These are phyloP conservation scores for Mortierella sp. DNA, from an alignment of 371 early-diverging fungal genomes.

Conservation along the genomic window DNA sequence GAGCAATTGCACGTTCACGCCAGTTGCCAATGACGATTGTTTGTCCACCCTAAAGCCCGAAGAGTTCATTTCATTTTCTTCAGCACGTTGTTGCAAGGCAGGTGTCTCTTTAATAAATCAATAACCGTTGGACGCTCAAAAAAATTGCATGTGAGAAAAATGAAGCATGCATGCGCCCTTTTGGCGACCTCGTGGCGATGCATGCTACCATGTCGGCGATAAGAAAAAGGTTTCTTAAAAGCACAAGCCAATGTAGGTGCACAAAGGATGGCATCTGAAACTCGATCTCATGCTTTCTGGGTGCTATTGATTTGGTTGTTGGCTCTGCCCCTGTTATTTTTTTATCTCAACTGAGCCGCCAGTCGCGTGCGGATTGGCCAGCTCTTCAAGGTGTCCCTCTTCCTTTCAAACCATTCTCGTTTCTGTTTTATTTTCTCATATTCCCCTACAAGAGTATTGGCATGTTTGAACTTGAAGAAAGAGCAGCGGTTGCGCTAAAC, in stretches of 20 bases:
- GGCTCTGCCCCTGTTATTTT: too few relatives aligned
- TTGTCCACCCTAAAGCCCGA: neutral
- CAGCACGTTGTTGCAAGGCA: neutral
- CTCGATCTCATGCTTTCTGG: neutral
- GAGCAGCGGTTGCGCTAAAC: too few relatives aligned
- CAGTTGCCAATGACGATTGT: neutral
- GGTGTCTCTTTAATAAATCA: neutral
- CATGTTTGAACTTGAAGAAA: too few relatives aligned
- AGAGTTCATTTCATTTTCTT: neutral
- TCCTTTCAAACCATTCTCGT: too few relatives aligned
- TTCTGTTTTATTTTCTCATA: too few relatives aligned
- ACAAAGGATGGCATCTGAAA: neutral
- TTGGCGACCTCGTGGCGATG: neutral
- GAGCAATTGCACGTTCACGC: neutral
- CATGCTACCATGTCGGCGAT: neutral
- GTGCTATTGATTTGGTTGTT: too few relatives aligned
- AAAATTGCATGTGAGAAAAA: slow-evolving; percentile 14
- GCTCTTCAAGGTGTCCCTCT: too few relatives aligned
- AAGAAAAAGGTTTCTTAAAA: neutral
- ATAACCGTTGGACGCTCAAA: neutral
- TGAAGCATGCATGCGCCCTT: neutral
- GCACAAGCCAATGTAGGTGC: neutral
- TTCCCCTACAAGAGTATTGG: too few relatives aligned
- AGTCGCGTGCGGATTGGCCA: too few relatives aligned
- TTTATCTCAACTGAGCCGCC: too few relatives aligned